Evolutionary conservation across 169 alveolate species (phyloP), one percentile per base, ranked within the genome.

Genomic region (Theileria luwenshuni): DNA sequence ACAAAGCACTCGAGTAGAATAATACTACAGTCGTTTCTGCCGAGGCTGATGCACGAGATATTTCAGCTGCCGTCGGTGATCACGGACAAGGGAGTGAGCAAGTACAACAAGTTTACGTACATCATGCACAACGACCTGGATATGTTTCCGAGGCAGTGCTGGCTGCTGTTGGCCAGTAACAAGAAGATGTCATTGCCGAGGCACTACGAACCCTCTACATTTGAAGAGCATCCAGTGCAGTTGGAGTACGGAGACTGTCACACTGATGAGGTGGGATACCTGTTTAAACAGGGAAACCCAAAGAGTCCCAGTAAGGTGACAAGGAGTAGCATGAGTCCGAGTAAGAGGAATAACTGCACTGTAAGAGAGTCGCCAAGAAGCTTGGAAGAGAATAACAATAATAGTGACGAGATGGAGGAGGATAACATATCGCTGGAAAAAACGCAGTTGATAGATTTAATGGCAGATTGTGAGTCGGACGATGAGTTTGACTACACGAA

Each of bases 61-160:
- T 90, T 90, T 60, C 49, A 69, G 54, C 81, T 85, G 42, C 90
- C 80, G 35, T 73, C 72, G 30, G 90, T 77, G 45, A 51, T 73
- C 30, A 54, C 60, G 47, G 64, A 49, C 15, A 23, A 56, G 27
- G 90, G 90, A 3, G 71, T 83, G 48, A 33, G 71, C 7, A 19
- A 65, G 42, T 73, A 73, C 68, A 72, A 74, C 67, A 90, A 86
- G 56, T 90, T 90, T 27, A 67, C 91, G 19, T 83, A 90, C 58
- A 81, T 76, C 54, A 86, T 90, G 80, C 91, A 86, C 74, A 90
- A 90, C 65, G 94, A 90, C 67, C 58, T 90, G 69, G 94, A 90
- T 64, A 74, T 90, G 64, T 90, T 90, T 54, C 94, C 94, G 0
- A 74, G 94, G 48, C 94, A 90, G 69, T 90, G 94, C 72, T 90